These are phyloP conservation scores for Candida peoriensis DNA, from an alignment of 805 yeast species.

Conservation along the genomic window DNA sequence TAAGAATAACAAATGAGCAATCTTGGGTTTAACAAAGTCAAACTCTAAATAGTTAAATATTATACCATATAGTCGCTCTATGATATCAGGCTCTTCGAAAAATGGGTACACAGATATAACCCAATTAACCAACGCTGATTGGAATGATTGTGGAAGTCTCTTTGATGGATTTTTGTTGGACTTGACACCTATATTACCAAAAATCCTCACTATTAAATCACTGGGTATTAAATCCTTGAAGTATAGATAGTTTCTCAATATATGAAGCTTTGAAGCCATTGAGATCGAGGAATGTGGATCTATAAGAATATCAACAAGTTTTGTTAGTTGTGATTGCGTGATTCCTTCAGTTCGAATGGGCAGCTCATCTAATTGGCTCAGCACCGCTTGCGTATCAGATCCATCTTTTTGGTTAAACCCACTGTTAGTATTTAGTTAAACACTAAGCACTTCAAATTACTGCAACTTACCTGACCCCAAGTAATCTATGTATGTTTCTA, in stretches of 20 bases:
- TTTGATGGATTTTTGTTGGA: slow-evolving; percentile 19
- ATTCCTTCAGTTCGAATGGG: slow-evolving; percentile 9
- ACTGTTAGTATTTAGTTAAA: no score
- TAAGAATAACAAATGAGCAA: slow-evolving; percentile 31
- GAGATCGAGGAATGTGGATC: slow-evolving; percentile 8
- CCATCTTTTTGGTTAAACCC: no score
- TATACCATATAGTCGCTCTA: slow-evolving; percentile 20
- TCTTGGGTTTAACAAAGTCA: slow-evolving; percentile 29
- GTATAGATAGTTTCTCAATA: slow-evolving; percentile 24
- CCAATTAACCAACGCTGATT: slow-evolving; percentile 29
- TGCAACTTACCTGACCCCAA: no score
- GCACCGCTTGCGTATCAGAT: neutral
- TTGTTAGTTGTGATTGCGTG: slow-evolving; percentile 4
- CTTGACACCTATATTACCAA: slow-evolving; percentile 27
- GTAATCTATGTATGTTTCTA: no score
- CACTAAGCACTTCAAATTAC: no score
- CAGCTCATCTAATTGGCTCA: slow-evolving; percentile 1
- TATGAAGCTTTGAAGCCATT: slow-evolving; percentile 5
- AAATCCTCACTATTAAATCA: slow-evolving; percentile 22
- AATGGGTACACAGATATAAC: slow-evolving; percentile 26
- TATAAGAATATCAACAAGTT: slow-evolving; percentile 4
- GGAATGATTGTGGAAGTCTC: slow-evolving; percentile 19
- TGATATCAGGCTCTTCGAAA: slow-evolving; percentile 15
- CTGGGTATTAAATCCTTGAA: slow-evolving; percentile 26
- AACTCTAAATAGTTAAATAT: slow-evolving; percentile 31